phyloP scores from a whole-genome alignment of 768 basidiomycete species.

The Psilocybe tampanensis region DNA sequence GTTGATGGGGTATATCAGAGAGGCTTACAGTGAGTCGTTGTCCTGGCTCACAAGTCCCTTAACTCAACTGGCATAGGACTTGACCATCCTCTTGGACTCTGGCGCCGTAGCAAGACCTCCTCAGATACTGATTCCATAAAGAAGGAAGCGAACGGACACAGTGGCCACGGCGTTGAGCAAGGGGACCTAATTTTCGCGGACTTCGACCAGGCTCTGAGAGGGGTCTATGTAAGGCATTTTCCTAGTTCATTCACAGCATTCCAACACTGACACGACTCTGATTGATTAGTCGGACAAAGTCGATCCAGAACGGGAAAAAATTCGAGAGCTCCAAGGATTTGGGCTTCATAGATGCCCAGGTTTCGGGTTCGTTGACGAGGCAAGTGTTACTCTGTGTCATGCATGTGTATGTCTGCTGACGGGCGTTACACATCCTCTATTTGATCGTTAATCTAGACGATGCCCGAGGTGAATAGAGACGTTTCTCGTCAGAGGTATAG shows the following conservation, averaged over 20 bases:
- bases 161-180: neutral
- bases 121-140: neutral
- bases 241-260: neutral
- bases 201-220: neutral
- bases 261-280: neutral
- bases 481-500: neutral
- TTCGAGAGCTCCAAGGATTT: constrained; percentile 20
- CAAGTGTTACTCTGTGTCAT: constrained; percentile 9
- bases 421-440: too few relatives aligned
- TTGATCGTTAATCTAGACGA: too few relatives aligned
- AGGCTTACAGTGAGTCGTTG: constrained; percentile 24
- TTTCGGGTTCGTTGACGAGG: constrained; percentile 23
- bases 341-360: constrained; percentile 28
- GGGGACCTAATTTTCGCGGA: neutral
- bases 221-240: neutral
- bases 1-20: constrained; percentile 28
- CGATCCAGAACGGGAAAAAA: neutral
- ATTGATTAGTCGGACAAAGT: neutral
- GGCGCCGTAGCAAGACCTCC: neutral
- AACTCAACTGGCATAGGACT: neutral
- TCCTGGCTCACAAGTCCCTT: neutral
- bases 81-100: neutral
- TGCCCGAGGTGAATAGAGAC: neutral
- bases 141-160: neutral
- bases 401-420: too few relatives aligned